Conservation (phyloP, 352 stramenopile genomes). For the Phytophthora cactorum region DNA sequence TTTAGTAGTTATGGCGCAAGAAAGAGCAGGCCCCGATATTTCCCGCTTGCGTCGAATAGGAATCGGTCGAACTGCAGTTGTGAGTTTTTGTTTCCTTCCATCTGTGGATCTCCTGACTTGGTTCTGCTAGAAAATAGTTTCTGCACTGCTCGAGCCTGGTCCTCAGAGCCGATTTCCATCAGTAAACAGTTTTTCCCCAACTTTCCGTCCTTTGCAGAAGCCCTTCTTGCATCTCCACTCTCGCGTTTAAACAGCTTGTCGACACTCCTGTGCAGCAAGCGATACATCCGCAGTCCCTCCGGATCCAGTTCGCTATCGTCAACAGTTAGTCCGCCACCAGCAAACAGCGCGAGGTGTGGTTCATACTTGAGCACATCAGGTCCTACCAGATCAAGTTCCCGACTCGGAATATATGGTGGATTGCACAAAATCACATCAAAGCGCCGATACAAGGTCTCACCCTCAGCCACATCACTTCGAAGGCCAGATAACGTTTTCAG, state of each 20-base stretch:
- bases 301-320: conserved; percentile 16
- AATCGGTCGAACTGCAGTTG: conserved; percentile 39
- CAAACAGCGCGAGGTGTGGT: conserved; percentile 77
- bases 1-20: conserved; percentile 3
- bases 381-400: conserved; percentile 61
- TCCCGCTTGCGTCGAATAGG: conserved; percentile 45
- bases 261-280: conserved; percentile 40
- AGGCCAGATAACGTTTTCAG: conserved; percentile 24
- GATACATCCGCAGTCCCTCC: conserved; percentile 66
- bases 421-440: conserved; percentile 83
- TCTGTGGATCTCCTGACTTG: background rate
- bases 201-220: background rate
- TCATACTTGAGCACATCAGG: conserved; percentile 69
- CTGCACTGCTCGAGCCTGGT: conserved; percentile 52
- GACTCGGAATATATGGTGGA: conserved; percentile 72
- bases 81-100: background rate
- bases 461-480: conserved; percentile 21
- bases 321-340: conserved; percentile 39
- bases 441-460: conserved; percentile 32
- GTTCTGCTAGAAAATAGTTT: conserved; percentile 39
- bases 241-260: conserved; percentile 36
- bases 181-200: conserved; percentile 32
- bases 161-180: conserved; percentile 66
- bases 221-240: background rate
- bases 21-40: conserved; percentile 52